Evolutionary conservation across 1,284 basidiomycete genomes (phyloP).

Genomic region (Apiotrichum porosum): DNA sequence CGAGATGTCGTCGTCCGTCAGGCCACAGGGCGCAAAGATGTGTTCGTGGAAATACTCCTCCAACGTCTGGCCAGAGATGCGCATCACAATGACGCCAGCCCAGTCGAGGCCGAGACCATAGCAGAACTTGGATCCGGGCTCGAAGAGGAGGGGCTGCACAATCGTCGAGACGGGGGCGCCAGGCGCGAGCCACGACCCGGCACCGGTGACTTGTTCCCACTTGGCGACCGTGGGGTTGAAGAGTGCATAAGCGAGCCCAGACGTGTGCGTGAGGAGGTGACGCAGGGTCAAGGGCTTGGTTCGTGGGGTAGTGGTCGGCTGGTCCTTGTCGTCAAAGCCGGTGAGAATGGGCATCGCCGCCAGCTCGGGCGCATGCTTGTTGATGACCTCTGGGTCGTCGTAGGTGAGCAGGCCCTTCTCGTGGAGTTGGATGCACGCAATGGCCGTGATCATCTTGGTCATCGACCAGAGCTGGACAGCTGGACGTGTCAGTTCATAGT

Average conservation of each 20-base stretch:
- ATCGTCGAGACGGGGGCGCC: slow-evolving; percentile 7
- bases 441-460: slow-evolving; percentile 41
- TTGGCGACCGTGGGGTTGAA: background rate
- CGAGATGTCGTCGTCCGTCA: slow-evolving; percentile 20
- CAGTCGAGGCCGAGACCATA: slow-evolving; percentile 43
- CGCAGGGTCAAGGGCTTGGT: slow-evolving; percentile 31
- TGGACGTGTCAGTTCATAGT: background rate
- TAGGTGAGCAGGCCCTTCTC: slow-evolving; percentile 33
- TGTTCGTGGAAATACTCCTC: slow-evolving; percentile 37
- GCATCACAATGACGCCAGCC: slow-evolving; percentile 34
- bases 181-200: slow-evolving; percentile 2
- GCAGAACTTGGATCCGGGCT: slow-evolving; percentile 29
- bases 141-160: slow-evolving; percentile 24
- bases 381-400: slow-evolving; percentile 25
- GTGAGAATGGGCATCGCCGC: slow-evolving; percentile 19
- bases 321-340: slow-evolving; percentile 14
- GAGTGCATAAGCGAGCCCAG: slow-evolving; percentile 9
- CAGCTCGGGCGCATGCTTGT: slow-evolving; percentile 31
- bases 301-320: slow-evolving; percentile 21
- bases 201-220: background rate
- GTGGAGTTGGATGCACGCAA: slow-evolving; percentile 38
- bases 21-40: slow-evolving; percentile 34
- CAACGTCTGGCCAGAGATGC: slow-evolving; percentile 28
- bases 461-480: slow-evolving; percentile 25
- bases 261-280: slow-evolving; percentile 35